Conservation (phyloP, 192 early-diverging fungal genomes). For the Phycomyces blakesleeanus region DNA sequence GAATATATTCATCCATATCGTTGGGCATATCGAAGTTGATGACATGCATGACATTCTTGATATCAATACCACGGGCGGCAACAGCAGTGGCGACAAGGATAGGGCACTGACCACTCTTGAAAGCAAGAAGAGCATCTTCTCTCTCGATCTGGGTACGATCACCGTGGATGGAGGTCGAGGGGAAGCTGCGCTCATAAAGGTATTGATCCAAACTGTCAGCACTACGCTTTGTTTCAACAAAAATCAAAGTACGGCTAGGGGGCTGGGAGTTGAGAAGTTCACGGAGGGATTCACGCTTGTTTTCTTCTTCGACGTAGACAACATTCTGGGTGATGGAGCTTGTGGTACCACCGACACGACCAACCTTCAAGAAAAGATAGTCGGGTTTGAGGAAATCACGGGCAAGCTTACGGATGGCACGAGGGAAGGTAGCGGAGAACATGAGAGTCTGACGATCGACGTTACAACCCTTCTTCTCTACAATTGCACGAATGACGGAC, state of each 20-base stretch:
- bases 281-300: constrained; percentile 40
- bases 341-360: constrained; percentile 86
- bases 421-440: constrained; percentile 98
- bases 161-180: constrained; percentile 82
- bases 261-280: constrained; percentile 46
- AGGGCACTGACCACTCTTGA: constrained; percentile 59
- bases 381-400: constrained; percentile 81
- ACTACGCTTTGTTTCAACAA: constrained; percentile 77
- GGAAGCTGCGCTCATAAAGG: constrained; percentile 63
- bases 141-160: constrained; percentile 78
- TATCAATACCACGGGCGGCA: constrained; percentile 75
- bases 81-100: constrained; percentile 76
- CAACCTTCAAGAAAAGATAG: constrained; percentile 81
- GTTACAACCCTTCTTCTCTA: constrained; percentile 42
- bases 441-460: constrained; percentile 83
- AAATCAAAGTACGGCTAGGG: constrained; percentile 72
- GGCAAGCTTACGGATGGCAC: constrained; percentile 85
- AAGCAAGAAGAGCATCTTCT: constrained; percentile 67
- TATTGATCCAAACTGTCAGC: constrained; percentile 82
- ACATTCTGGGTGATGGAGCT: constrained; percentile 87
- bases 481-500: constrained; percentile 84
- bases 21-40: constrained; percentile 76
- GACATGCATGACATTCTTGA: constrained; percentile 74
- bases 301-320: constrained; percentile 40
- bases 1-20: constrained; percentile 75